Evolutionary conservation across 768 basidiomycete species (phyloP).

Genomic region (Phlebiopsis flavidoalba): DNA sequence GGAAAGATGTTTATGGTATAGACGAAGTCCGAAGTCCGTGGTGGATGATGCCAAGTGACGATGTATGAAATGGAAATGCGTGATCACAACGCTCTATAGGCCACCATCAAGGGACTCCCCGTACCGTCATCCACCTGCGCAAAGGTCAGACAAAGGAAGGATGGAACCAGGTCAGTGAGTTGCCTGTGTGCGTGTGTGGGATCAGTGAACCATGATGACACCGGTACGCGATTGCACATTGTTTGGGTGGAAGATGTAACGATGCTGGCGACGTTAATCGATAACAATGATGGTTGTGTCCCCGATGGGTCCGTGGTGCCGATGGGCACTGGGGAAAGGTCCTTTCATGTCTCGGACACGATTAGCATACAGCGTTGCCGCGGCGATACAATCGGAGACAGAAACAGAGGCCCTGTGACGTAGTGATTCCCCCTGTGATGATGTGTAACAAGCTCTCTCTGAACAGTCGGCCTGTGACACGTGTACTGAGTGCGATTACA

Average conservation of each 20-base stretch:
- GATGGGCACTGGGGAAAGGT: conserved; percentile 94
- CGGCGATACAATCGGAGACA: conserved; percentile 13
- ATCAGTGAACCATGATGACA: conserved; percentile 99
- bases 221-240: conserved; percentile 99
- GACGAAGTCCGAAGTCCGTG: conserved; percentile 8
- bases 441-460: conserved; percentile 98
- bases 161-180: conserved; percentile 91
- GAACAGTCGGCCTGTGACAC: conserved; percentile 93
- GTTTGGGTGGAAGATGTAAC: conserved; percentile 98
- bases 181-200: conserved; percentile 99
- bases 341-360: conserved; percentile 47
- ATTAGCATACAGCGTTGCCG: not conserved
- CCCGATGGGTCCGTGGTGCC: conserved; percentile 88
- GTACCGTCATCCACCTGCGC: conserved; percentile 80
- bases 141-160: conserved; percentile 90
- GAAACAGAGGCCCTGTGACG: conserved; percentile 98
- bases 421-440: conserved; percentile 99
- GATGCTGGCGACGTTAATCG: conserved; percentile 97
- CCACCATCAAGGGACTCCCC: conserved; percentile 41
- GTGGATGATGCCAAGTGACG: not conserved
- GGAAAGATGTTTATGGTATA: conserved; percentile 13
- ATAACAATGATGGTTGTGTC: conserved; percentile 98
- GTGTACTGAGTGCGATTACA: conserved; percentile 83
- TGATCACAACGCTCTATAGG: conserved; percentile 13
- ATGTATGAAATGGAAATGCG: not conserved